Conservation (phyloP, 805 yeast genomes). For the Schwanniomyces pseudopolymorphus region DNA sequence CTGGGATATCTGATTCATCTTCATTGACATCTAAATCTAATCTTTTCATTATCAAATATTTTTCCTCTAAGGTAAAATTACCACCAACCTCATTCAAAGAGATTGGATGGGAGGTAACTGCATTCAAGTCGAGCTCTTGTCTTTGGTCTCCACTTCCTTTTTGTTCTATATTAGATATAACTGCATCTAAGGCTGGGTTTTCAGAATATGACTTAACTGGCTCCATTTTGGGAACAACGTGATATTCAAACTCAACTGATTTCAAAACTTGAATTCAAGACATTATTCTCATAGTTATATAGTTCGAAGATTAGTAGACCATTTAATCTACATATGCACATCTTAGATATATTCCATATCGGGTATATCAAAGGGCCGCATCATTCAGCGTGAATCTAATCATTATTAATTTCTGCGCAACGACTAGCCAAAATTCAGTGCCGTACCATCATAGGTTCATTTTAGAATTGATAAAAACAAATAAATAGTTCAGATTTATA, state of each 20-base stretch:
- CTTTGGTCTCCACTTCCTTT: background rate
- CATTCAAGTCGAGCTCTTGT: constrained; percentile 7
- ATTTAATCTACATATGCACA: background rate
- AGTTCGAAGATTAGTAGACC: background rate
- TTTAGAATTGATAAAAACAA: too few species aligned
- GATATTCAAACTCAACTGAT: background rate
- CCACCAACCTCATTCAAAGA: constrained; percentile 6
- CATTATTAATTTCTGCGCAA: background rate
- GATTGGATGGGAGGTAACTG: constrained; percentile 6
- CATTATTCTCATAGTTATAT: background rate
- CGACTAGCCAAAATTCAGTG: background rate
- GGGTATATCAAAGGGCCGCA: background rate
- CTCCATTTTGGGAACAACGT: background rate
- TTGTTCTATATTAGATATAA: background rate
- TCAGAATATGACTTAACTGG: background rate
- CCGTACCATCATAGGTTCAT: background rate
- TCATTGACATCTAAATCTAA: constrained; percentile 4
- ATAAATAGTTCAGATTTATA: too few species aligned
- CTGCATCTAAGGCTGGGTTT: constrained; percentile 1
- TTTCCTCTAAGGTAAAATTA: constrained; percentile 4
- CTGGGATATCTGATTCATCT: constrained; percentile 5
- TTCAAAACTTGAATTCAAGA: background rate
- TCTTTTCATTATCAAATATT: constrained; percentile 4
- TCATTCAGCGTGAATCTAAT: background rate
- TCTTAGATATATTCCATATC: background rate